Evolutionary conservation across 2,329 filamentous ascomycete species (phyloP).

Genomic region (Arthrobotrys sphaeroides): DNA sequence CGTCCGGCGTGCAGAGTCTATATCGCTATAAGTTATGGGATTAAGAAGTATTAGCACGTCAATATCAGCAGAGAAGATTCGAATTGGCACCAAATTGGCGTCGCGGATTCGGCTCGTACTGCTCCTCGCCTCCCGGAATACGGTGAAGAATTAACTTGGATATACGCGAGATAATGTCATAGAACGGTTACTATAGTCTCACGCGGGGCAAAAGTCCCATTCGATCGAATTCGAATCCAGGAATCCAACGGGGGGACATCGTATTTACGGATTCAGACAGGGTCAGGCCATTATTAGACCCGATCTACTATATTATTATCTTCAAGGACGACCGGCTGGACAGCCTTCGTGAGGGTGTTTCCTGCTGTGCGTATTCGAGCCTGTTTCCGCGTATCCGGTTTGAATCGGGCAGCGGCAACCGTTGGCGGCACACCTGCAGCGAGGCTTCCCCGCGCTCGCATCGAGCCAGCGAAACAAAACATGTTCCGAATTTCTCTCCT

Average conservation of each 20-base stretch:
- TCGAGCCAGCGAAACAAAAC: slow-evolving; percentile 8
- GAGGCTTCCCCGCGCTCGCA: slow-evolving; percentile 12
- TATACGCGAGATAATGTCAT: not conserved
- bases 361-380: slow-evolving; percentile 6
- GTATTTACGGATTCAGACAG: too few relatives aligned
- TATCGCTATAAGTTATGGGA: not conserved
- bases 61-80: not conserved
- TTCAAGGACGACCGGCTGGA: too few relatives aligned
- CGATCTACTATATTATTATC: too few relatives aligned
- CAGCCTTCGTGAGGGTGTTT: slow-evolving; percentile 1
- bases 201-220: too few relatives aligned
- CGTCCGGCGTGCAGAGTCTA: too few relatives aligned
- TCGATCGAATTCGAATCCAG: too few relatives aligned
- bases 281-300: too few relatives aligned
- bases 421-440: not conserved
- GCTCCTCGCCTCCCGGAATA: not conserved
- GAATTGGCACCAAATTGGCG: not conserved
- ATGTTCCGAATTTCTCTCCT: too few relatives aligned
- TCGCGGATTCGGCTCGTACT: not conserved
- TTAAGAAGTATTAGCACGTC: too few relatives aligned
- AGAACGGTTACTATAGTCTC: too few relatives aligned
- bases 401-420: slow-evolving; percentile 19
- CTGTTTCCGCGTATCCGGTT: slow-evolving; percentile 19
- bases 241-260: too few relatives aligned
- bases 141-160: not conserved